These are phyloP conservation scores for Elymus sibiricus DNA, from an alignment of 176 grass and related monocot genomes.

Conservation along the genomic window DNA sequence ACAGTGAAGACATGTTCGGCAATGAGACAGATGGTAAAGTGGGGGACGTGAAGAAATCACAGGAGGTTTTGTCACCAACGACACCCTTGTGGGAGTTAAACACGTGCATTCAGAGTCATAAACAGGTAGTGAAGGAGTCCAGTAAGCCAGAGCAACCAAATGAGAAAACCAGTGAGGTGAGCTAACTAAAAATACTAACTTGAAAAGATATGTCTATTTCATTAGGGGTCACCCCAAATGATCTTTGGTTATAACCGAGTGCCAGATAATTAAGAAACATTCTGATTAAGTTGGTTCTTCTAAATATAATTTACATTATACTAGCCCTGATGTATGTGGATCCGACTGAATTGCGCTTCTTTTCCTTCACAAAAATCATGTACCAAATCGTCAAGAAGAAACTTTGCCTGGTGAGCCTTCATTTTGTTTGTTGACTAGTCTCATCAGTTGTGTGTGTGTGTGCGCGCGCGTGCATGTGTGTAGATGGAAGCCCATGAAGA, in stretches of 20 bases:
- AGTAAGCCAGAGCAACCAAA: background rate
- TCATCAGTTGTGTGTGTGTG: background rate
- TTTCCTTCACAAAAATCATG: background rate
- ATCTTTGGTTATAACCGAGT: background rate
- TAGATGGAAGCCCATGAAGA: background rate
- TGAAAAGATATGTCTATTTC: background rate
- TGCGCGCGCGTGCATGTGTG: background rate
- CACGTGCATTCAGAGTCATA: background rate
- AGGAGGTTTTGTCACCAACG: background rate
- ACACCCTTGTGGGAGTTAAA: background rate
- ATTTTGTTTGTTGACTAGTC: background rate
- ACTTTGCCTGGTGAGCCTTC: background rate
- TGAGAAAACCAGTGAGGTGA: background rate
- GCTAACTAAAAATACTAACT: background rate
- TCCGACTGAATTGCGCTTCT: background rate
- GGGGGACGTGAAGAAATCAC: background rate
- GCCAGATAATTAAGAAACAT: background rate
- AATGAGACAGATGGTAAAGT: background rate
- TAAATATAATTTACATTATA: background rate
- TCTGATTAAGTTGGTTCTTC: background rate
- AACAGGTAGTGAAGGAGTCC: background rate
- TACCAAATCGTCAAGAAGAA: background rate
- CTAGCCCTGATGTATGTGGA: background rate
- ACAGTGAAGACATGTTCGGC: background rate
- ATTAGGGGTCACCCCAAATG: background rate